Evolutionary conservation across 768 basidiomycete species (phyloP).

Genomic region (Podaxis mareebaensis): DNA sequence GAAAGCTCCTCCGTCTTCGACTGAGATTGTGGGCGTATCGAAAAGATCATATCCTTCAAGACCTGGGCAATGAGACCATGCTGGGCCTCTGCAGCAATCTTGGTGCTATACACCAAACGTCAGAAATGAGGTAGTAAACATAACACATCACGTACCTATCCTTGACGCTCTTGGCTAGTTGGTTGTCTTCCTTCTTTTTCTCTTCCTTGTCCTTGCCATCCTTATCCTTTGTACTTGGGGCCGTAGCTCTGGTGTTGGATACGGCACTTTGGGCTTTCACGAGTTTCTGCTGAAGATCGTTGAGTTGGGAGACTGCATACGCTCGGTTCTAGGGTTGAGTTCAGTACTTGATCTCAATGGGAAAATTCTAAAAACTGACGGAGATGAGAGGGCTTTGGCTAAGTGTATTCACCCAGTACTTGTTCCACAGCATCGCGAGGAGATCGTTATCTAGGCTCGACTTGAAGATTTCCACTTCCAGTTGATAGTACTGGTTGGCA

Average conservation of each 20-base stretch:
- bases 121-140: background rate
- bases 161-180: slow-evolving; percentile 84
- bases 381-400: slow-evolving; percentile 92
- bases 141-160: slow-evolving; percentile 62
- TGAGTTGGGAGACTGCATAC: slow-evolving; percentile 89
- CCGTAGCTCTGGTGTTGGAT: slow-evolving; percentile 54
- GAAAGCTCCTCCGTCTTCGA: slow-evolving; percentile 30
- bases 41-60: slow-evolving; percentile 91
- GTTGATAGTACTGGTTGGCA: slow-evolving; percentile 91
- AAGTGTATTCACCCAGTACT: slow-evolving; percentile 98
- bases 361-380: slow-evolving; percentile 45
- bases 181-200: slow-evolving; percentile 83
- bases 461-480: slow-evolving; percentile 96
- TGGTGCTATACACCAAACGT: slow-evolving; percentile 53
- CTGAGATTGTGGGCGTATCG: slow-evolving; percentile 45
- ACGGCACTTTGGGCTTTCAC: slow-evolving; percentile 66
- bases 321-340: slow-evolving; percentile 74
- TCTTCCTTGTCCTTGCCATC: slow-evolving; percentile 59
- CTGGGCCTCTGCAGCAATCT: slow-evolving; percentile 88
- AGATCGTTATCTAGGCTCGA: slow-evolving; percentile 85
- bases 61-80: slow-evolving; percentile 94
- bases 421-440: slow-evolving; percentile 94
- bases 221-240: slow-evolving; percentile 56
- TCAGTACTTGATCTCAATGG: background rate
- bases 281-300: slow-evolving; percentile 90